Evolutionary conservation across 2,329 filamentous ascomycete species (phyloP), one percentile per base, ranked within the genome.

Genomic region (Cladosporium oxysporum): DNA sequence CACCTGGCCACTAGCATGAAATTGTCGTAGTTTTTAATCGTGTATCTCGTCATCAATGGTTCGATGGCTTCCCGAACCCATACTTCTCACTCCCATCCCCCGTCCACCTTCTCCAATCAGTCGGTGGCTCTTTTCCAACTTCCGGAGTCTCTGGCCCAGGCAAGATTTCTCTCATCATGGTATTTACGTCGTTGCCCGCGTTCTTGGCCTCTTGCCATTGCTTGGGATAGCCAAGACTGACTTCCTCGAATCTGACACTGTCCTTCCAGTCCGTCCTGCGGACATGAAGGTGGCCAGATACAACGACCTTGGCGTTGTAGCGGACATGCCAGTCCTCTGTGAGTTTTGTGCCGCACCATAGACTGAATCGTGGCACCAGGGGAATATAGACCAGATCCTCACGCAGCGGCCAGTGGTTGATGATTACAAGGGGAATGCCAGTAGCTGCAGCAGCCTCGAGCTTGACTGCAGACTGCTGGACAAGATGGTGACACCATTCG

Each of bases 291-390:
- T 83, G 81, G 4, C 81, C 81, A 28, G 77, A 81, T 16, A 83
- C 79, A 5, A 82, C 78, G 1, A 82, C 79, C 66, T 81, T 82
- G 2, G 80, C 81, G 44, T 81, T 80, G 73, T 77, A 83, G 41
- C 72, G 74, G 41, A 71, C 77, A 68, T 82, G 81, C 81, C 81
- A 83, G 67, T 82, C 76, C 41, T 80, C 75, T 3, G 81, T 83
- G 70, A 79, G 76, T 69, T 78, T 81, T 0, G 81, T 82, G 23
- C 81, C 81, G 66, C 81, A 83, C 81, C 81, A 83, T 10, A 82
- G 69, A 33, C 74, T 76, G 71, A 82, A 83, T 10, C 81, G 74
- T 5, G 79, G 79, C 5, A 82, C 75, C 29, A 73, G 74, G 12
- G 73, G 71, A n/a, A 83, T 76, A 69, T 76, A 78, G 61, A 83